Base-by-base conservation (phyloP, 352 stramenopile species). In the Phytophthora meadii region DNA sequence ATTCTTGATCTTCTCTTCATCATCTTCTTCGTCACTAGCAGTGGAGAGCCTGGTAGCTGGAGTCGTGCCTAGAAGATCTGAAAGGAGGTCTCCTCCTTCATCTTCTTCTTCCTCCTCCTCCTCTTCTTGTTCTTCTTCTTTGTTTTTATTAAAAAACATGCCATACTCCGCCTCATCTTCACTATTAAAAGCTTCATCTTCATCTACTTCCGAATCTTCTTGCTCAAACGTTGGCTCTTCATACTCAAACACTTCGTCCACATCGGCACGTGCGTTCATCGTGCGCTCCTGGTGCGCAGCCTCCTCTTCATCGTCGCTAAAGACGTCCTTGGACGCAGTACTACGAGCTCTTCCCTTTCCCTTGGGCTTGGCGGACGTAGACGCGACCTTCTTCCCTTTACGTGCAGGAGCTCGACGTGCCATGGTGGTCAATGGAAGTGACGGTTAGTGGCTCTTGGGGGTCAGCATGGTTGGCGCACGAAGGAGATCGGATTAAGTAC, bases 151-250 rank as follows among this genome's bases (percentile, higher is more conserved):
- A 61, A 97, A 98, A 70, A 98, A 97, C 36, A 75, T 74, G 34
- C 92, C 92, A 65, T 94, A 98, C 17, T 80, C 76, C 17, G 84
- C 65, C 64, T 98, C 95, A 71, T 98, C 93, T 5, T 98, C 93
- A 44, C 90, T 97, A 65, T 98, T 93, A 74, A 98, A 98, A 24
- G 95, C 93, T 56, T 94, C 89, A 60, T 98, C 92, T 67, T 98
- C 92, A 62, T 94, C 84, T 69, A 98, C 96, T 72, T 98, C 92
- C 71, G 95, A 96, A 72, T 98, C 95, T 46, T 95, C 76, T 22
- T 89, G 87, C 22, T 94, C 87, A 36, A 80, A 82, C 40, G 77
- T 90, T 12, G 85, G 85, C 52, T 82, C 70, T 59, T 95, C 84
- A 65, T 92, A 92, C 75, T 93, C 87, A 65, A 93, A 90, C 57